Conservation (phyloP, 2,329 filamentous ascomycete genomes). For the Cladorrhinum sp. region DNA sequence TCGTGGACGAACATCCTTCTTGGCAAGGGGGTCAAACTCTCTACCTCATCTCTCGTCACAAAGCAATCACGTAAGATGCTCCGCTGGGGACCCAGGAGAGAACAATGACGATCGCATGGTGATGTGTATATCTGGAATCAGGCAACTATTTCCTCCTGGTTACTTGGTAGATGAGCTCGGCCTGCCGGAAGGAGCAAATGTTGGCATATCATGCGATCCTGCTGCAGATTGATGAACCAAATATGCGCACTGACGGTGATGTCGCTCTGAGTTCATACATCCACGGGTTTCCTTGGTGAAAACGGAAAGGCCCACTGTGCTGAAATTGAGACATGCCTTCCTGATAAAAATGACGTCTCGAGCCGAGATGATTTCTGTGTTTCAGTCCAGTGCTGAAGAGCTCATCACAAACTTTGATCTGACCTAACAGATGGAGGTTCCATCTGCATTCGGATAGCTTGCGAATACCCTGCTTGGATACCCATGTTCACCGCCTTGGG, state of each 20-base stretch:
- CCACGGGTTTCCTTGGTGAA: background rate
- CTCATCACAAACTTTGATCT: background rate
- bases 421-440: background rate
- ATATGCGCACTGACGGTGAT: constrained; percentile 19
- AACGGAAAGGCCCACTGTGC: background rate
- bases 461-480: background rate
- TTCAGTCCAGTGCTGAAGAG: background rate
- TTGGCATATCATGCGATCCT: constrained; percentile 3
- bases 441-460: background rate
- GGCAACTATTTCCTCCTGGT: background rate
- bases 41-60: background rate
- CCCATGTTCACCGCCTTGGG: background rate
- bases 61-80: background rate
- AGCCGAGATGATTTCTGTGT: background rate
- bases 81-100: background rate
- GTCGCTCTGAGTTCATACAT: constrained; percentile 8
- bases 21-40: background rate
- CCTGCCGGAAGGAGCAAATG: background rate
- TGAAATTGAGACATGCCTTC: background rate
- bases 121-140: constrained; percentile 12
- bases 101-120: background rate
- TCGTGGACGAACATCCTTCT: background rate
- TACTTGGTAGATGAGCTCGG: constrained; percentile 4
- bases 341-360: background rate
- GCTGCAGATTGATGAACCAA: constrained; percentile 9